Conservation (phyloP, 306 rosid species). For the Cucurbita maxima region DNA sequence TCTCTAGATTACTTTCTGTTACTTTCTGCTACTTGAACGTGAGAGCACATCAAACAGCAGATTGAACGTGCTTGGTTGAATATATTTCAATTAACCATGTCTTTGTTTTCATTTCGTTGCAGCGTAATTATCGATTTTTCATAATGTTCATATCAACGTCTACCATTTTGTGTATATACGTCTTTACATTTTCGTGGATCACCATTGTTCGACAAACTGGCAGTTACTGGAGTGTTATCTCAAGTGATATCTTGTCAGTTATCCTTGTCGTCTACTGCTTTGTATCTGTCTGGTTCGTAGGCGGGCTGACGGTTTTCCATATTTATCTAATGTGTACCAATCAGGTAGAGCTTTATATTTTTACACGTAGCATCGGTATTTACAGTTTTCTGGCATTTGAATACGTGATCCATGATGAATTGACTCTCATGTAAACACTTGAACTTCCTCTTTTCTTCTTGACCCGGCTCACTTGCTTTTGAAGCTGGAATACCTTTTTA, state of each 20-base stretch:
- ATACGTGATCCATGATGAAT: background rate
- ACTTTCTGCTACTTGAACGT: background rate
- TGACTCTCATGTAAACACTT: no score
- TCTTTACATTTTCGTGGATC: constrained; percentile 67
- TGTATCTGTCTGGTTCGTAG: constrained; percentile 76
- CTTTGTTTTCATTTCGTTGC: constrained; percentile 20
- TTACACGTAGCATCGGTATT: background rate
- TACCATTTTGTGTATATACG: constrained; percentile 59
- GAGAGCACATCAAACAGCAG: background rate
- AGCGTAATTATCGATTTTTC: constrained; percentile 87
- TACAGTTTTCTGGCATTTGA: background rate
- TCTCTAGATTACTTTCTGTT: background rate
- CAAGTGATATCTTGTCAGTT: constrained; percentile 41
- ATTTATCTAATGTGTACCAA: constrained; percentile 69
- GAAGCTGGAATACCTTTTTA: no score
- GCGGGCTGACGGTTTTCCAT: constrained; percentile 83
- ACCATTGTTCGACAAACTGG: constrained; percentile 39
- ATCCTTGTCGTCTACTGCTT: constrained; percentile 77
- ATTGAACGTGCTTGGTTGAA: background rate
- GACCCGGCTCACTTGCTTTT: no score
- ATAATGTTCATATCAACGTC: constrained; percentile 60
- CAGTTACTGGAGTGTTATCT: constrained; percentile 29
- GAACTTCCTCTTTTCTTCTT: no score
- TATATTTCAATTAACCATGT: constrained; percentile 1
- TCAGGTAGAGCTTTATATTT: constrained; percentile 37